Conservation (phyloP, 2,329 filamentous ascomycete species). For the Metarhizium guizhouense region DNA sequence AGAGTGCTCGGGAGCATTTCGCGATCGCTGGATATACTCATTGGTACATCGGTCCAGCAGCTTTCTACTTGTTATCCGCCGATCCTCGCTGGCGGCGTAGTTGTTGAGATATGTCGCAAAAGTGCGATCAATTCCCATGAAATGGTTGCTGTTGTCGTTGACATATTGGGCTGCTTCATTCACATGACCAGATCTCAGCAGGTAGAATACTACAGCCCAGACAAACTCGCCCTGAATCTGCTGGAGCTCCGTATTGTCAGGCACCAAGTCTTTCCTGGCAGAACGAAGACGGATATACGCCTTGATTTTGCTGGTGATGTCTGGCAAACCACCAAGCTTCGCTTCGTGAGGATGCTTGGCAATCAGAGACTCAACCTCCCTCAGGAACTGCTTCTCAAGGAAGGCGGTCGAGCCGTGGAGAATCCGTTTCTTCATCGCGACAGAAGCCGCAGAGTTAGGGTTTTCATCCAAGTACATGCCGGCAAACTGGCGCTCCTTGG, state of each 20-base stretch:
- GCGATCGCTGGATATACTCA: slow-evolving; percentile 77
- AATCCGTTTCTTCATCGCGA: slow-evolving; percentile 68
- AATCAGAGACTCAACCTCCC: slow-evolving; percentile 68
- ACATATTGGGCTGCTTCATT: slow-evolving; percentile 83
- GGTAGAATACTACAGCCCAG: slow-evolving; percentile 91
- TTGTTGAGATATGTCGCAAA: slow-evolving; percentile 82
- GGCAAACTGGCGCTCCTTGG: slow-evolving; percentile 69
- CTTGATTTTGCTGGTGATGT: slow-evolving; percentile 81
- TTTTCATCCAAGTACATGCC: slow-evolving; percentile 69
- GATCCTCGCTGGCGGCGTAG: slow-evolving; percentile 69
- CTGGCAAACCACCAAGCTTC: slow-evolving; percentile 79
- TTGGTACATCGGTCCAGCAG: slow-evolving; percentile 81
- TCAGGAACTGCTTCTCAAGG: slow-evolving; percentile 73
- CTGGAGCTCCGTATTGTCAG: slow-evolving; percentile 73
- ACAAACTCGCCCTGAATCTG: slow-evolving; percentile 74
- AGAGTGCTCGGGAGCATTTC: slow-evolving; percentile 76
- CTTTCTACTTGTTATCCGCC: slow-evolving; percentile 62
- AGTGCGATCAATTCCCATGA: slow-evolving; percentile 82
- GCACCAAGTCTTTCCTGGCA: slow-evolving; percentile 72
- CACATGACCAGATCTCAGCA: slow-evolving; percentile 76
- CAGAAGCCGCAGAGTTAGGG: slow-evolving; percentile 51
- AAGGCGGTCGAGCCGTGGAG: slow-evolving; percentile 70
- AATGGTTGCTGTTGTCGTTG: slow-evolving; percentile 65
- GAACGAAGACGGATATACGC: slow-evolving; percentile 81
- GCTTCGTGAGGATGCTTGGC: slow-evolving; percentile 81